These are phyloP conservation scores for Phytophthora pseudosyringae DNA, from an alignment of 352 stramenopile genomes.

Conservation along the genomic window DNA sequence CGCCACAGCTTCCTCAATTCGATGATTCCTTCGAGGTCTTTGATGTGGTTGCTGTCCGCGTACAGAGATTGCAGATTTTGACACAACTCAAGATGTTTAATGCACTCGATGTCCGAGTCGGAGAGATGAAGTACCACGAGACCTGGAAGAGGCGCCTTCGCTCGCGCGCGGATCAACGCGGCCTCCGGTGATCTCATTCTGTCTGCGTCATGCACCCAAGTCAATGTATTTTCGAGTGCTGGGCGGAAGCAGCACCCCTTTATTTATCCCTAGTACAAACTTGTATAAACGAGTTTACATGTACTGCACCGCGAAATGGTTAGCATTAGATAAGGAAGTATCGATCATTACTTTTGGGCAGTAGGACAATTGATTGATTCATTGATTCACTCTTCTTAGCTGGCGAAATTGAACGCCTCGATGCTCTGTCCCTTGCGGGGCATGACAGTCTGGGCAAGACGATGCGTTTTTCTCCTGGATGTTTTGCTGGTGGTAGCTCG, in stretches of 20 bases:
- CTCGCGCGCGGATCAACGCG: conserved; percentile 57
- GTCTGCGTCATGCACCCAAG: conserved; percentile 5
- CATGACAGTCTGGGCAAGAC: conserved; percentile 41
- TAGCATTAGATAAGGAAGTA: not conserved
- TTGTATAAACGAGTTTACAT: not conserved
- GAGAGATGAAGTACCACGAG: conserved; percentile 64
- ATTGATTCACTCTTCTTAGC: conserved; percentile 10
- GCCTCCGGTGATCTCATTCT: conserved; percentile 52
- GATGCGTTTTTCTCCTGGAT: conserved; percentile 40
- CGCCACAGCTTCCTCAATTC: conserved; percentile 55
- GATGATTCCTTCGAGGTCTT: conserved; percentile 46
- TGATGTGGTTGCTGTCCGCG: conserved; percentile 54
- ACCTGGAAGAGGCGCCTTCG: conserved; percentile 53
- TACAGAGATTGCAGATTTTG: conserved; percentile 57
- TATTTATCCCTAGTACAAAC: conserved; percentile 18
- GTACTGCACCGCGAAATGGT: not conserved
- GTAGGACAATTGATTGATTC: not conserved
- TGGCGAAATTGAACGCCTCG: conserved; percentile 49
- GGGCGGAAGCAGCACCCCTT: conserved; percentile 4
- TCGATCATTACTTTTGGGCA: not conserved
- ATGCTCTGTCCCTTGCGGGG: conserved; percentile 39
- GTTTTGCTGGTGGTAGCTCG: conserved; percentile 19
- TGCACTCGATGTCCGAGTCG: conserved; percentile 51
- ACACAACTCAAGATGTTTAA: conserved; percentile 58
- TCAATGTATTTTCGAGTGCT: conserved; percentile 14